Evolutionary conservation across 2,329 filamentous ascomycete genomes (phyloP).

Genomic region (Verticillium isaacii): DNA sequence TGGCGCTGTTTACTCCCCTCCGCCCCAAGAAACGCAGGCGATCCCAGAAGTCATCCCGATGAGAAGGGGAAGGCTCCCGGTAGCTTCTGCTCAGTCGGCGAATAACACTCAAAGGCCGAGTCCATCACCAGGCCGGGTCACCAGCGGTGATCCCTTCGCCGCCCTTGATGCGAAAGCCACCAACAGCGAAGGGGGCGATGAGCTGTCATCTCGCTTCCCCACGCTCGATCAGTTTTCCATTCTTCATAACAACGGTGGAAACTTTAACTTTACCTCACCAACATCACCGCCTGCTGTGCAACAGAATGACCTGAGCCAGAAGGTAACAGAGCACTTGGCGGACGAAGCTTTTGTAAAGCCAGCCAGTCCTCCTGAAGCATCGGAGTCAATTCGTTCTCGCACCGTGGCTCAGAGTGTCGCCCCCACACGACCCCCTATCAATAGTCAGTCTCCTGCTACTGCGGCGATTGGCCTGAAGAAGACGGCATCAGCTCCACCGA

Average conservation of each 20-base stretch:
- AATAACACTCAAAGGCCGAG: slow-evolving; percentile 49
- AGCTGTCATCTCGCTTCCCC: slow-evolving; percentile 80
- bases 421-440: slow-evolving; percentile 23
- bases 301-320: slow-evolving; percentile 55
- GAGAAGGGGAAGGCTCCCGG: slow-evolving; percentile 73
- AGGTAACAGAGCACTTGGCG: slow-evolving; percentile 70
- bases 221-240: slow-evolving; percentile 91
- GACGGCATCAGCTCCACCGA: slow-evolving; percentile 32
- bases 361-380: slow-evolving; percentile 3
- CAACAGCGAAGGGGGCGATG: slow-evolving; percentile 56
- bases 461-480: slow-evolving; percentile 23
- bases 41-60: slow-evolving; percentile 92
- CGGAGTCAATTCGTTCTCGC: slow-evolving; percentile 7
- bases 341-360: slow-evolving; percentile 74
- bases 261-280: slow-evolving; percentile 76
- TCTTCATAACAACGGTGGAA: slow-evolving; percentile 75
- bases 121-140: slow-evolving; percentile 65
- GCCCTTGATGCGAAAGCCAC: slow-evolving; percentile 69
- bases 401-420: slow-evolving; percentile 17
- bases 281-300: slow-evolving; percentile 41
- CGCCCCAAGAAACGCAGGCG: slow-evolving; percentile 61
- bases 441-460: slow-evolving; percentile 4
- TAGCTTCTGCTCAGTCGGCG: slow-evolving; percentile 28
- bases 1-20: slow-evolving; percentile 77
- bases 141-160: slow-evolving; percentile 79